These are phyloP conservation scores for Schwanniomyces polymorphus DNA, from an alignment of 805 yeast genomes.

Conservation along the genomic window DNA sequence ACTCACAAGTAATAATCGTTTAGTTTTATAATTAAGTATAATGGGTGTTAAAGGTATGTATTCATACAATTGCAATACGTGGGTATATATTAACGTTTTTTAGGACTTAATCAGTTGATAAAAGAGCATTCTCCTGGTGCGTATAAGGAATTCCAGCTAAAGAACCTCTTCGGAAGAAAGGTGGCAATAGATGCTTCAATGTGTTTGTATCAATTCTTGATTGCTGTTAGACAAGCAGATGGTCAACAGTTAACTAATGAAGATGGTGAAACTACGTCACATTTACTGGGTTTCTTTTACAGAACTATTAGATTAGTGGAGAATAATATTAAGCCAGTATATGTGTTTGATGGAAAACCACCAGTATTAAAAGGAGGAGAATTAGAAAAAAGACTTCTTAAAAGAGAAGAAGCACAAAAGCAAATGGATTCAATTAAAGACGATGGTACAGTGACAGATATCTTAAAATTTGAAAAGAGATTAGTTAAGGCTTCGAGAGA, in stretches of 20 bases:
- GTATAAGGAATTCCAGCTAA: slow-evolving; percentile 74
- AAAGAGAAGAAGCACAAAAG: slow-evolving; percentile 81
- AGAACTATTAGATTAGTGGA: slow-evolving; percentile 88
- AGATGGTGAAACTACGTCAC: slow-evolving; percentile 89
- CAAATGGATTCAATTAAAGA: slow-evolving; percentile 75
- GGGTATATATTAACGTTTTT: slow-evolving; percentile 12
- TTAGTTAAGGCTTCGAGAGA: slow-evolving; percentile 85
- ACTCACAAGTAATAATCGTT: background rate
- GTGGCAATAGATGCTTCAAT: slow-evolving; percentile 98
- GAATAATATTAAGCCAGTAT: slow-evolving; percentile 93
- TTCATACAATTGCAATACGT: background rate
- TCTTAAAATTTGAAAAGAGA: slow-evolving; percentile 77
- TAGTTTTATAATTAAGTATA: too few species aligned
- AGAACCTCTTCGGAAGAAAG: slow-evolving; percentile 85
- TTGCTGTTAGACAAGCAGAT: slow-evolving; percentile 95
- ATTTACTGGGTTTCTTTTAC: slow-evolving; percentile 94
- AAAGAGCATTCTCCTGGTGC: slow-evolving; percentile 90
- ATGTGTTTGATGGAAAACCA: slow-evolving; percentile 97
- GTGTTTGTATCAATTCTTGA: slow-evolving; percentile 93
- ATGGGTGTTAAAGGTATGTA: slow-evolving; percentile 55
- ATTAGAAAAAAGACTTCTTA: slow-evolving; percentile 76
- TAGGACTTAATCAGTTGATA: slow-evolving; percentile 81
- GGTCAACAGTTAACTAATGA: slow-evolving; percentile 91
- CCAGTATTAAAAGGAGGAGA: slow-evolving; percentile 94
- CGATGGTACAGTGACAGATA: slow-evolving; percentile 75